Conservation (phyloP, 2,329 filamentous ascomycete species). For the Penicillium sp. region DNA sequence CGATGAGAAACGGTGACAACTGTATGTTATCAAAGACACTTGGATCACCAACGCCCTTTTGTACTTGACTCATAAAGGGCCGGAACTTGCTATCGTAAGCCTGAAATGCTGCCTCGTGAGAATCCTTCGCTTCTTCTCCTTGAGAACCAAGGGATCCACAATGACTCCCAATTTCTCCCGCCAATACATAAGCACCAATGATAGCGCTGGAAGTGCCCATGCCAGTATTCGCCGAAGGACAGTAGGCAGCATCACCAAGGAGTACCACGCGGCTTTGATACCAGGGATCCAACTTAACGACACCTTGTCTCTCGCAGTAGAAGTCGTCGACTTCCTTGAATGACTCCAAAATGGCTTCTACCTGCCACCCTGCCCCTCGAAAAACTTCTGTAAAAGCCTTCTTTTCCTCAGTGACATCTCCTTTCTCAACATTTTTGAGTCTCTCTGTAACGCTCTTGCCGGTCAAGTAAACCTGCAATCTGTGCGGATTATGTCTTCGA, state of each 20-base stretch:
- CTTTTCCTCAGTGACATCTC: constrained; percentile 47
- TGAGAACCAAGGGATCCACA: no score
- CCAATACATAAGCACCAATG: constrained; percentile 57
- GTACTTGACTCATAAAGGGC: no score
- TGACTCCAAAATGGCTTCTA: background rate
- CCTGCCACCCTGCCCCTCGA: background rate
- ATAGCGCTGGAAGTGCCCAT: constrained; percentile 39
- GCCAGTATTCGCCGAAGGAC: constrained; percentile 36
- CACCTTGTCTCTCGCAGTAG: constrained; percentile 50
- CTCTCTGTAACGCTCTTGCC: constrained; percentile 29
- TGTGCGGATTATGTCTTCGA: constrained; percentile 44
- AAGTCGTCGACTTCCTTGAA: constrained; percentile 44
- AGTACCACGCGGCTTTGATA: constrained; percentile 49
- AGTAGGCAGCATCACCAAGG: constrained; percentile 47
- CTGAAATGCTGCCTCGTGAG: no score
- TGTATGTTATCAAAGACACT: no score
- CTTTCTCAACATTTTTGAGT: constrained; percentile 32
- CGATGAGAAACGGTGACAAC: no score
- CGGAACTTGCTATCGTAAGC: no score
- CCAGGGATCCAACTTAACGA: constrained; percentile 53
- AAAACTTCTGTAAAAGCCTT: constrained; percentile 40
- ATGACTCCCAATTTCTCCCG: constrained; percentile 51
- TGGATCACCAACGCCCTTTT: no score
- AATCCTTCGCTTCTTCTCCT: no score
- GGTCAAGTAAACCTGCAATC: constrained; percentile 46